These are phyloP conservation scores for Rubia peregrina DNA, from an alignment of 305 asterid genomes.

Conservation along the genomic window DNA sequence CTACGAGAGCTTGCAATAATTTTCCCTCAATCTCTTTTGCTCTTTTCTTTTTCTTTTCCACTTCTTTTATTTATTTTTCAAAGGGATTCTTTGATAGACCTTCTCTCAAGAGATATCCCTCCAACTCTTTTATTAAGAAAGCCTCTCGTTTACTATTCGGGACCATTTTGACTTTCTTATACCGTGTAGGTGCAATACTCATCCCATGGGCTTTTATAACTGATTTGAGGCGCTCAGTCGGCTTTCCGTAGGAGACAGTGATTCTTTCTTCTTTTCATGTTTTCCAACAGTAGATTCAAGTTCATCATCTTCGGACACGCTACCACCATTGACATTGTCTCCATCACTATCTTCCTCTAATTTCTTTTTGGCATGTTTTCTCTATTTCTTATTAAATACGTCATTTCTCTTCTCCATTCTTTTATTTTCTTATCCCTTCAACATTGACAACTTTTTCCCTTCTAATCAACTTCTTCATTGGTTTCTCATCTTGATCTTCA, in stretches of 20 bases:
- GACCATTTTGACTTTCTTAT: conserved; percentile 85
- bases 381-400: conserved; percentile 44
- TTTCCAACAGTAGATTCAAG: conserved; percentile 43
- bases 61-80: conserved; percentile 88
- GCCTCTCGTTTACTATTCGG: conserved; percentile 69
- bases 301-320: conserved; percentile 54
- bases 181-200: conserved; percentile 77
- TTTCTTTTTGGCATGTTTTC: conserved; percentile 35
- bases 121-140: conserved; percentile 67
- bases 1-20: conserved; percentile 87
- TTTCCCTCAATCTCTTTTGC: conserved; percentile 98
- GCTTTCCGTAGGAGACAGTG: conserved; percentile 58
- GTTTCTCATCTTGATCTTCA: conserved; percentile 32
- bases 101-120: conserved; percentile 70
- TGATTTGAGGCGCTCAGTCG: conserved; percentile 77
- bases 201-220: conserved; percentile 91
- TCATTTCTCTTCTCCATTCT: conserved; percentile 34
- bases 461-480: conserved; percentile 39
- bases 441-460: conserved; percentile 33
- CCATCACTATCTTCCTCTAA: conserved; percentile 41
- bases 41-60: conserved; percentile 71
- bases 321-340: conserved; percentile 33
- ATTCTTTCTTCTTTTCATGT: conserved; percentile 50
- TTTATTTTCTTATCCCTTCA: conserved; percentile 57
- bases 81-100: conserved; percentile 72